phyloP scores from a whole-genome alignment of 768 basidiomycete species.

The Lentinula lateritia region DNA sequence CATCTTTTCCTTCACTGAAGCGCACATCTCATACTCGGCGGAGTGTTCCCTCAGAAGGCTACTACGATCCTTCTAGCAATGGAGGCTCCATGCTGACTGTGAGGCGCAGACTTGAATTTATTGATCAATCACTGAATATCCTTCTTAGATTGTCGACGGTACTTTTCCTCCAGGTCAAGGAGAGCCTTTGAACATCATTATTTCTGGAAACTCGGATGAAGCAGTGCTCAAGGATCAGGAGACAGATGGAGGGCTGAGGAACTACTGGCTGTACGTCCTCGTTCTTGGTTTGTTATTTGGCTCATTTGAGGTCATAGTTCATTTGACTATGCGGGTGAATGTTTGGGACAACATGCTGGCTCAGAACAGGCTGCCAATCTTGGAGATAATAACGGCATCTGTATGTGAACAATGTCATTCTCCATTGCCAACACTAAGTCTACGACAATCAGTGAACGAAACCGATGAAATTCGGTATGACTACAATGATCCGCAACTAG shows the following conservation, averaged over 20 bases:
- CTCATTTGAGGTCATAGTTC: slow-evolving; percentile 37
- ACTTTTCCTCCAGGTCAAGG: slow-evolving; percentile 73
- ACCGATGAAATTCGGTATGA: slow-evolving; percentile 82
- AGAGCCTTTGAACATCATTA: slow-evolving; percentile 82
- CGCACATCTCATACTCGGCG: slow-evolving; percentile 10
- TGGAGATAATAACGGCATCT: slow-evolving; percentile 73
- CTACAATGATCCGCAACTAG: slow-evolving; percentile 75
- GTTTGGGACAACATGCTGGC: slow-evolving; percentile 77
- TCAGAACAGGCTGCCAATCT: slow-evolving; percentile 66
- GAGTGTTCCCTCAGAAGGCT: slow-evolving; percentile 50
- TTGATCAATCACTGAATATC: background rate
- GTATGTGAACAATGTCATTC: slow-evolving; percentile 35
- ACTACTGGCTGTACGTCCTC: slow-evolving; percentile 69
- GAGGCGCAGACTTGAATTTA: slow-evolving; percentile 20
- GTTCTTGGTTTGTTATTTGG: background rate
- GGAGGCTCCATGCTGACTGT: slow-evolving; percentile 76
- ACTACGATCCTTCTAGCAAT: slow-evolving; percentile 44
- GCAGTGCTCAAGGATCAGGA: slow-evolving; percentile 58
- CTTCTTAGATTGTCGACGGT: slow-evolving; percentile 38
- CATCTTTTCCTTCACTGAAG: background rate
- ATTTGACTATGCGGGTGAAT: slow-evolving; percentile 69
- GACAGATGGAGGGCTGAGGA: slow-evolving; percentile 67
- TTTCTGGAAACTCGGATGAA: slow-evolving; percentile 71
- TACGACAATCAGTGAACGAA: slow-evolving; percentile 55
- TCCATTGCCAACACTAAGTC: background rate